These are phyloP conservation scores for Gastroboletus turbinatus DNA, from an alignment of 1,284 basidiomycete genomes.

Conservation along the genomic window DNA sequence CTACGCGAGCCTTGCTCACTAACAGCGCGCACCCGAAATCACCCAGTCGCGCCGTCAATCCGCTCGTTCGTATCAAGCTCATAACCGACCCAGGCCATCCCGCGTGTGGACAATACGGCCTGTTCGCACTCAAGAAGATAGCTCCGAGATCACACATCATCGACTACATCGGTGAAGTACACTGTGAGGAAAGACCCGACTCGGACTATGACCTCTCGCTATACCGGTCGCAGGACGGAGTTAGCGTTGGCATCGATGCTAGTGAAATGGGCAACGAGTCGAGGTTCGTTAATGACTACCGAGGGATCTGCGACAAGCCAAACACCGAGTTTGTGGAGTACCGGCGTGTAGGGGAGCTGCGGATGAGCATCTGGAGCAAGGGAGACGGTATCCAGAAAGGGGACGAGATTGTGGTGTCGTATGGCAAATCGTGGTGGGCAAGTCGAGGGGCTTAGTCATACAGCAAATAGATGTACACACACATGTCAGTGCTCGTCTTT, in stretches of 20 bases:
- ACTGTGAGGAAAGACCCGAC: conserved; percentile 64
- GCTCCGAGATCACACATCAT: conserved; percentile 65
- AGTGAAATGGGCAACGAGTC: conserved; percentile 78
- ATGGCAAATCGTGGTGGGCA: conserved; percentile 92
- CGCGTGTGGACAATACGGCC: conserved; percentile 77
- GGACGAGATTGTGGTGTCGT: conserved; percentile 85
- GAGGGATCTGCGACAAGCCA: conserved; percentile 64
- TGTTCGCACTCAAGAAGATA: conserved; percentile 78
- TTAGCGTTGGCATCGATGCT: conserved; percentile 74
- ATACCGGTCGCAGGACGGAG: conserved; percentile 53
- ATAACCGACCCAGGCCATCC: conserved; percentile 60
- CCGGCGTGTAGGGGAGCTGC: conserved; percentile 53
- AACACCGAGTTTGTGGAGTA: conserved; percentile 77
- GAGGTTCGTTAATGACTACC: conserved; percentile 86
- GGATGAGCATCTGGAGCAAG: conserved; percentile 76
- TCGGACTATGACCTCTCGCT: conserved; percentile 89
- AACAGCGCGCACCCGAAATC: conserved; percentile 17
- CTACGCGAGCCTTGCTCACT: conserved; percentile 36
- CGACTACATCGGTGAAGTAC: conserved; percentile 86
- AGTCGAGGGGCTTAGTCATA: conserved; percentile 32
- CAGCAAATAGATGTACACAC: conserved; percentile 24
- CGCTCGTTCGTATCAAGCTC: conserved; percentile 42
- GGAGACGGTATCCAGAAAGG: conserved; percentile 68
- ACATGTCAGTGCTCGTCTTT: not conserved
- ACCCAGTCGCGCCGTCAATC: conserved; percentile 25